Conservation (phyloP, 208 protist genomes). For the Crithidia brevicula region DNA sequence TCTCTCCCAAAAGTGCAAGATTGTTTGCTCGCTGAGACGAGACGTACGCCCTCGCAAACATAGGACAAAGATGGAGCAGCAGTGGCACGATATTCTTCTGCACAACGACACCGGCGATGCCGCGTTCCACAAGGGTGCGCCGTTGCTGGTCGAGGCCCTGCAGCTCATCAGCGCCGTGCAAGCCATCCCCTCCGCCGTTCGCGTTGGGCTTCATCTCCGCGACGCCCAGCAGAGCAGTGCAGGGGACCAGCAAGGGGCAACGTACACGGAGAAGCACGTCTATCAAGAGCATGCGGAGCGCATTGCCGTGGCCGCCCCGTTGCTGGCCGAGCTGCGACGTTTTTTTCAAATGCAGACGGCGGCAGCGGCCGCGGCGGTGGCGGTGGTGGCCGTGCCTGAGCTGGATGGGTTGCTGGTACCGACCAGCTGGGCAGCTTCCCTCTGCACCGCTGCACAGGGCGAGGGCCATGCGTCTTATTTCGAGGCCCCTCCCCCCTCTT, state of each 20-base stretch:
- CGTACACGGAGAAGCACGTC: slow-evolving; percentile 31
- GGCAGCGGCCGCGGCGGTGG: neutral
- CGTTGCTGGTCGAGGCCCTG: slow-evolving; percentile 60
- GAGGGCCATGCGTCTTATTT: no score
- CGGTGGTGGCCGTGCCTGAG: slow-evolving; percentile 5
- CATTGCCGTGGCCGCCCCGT: slow-evolving; percentile 12
- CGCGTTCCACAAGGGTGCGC: slow-evolving; percentile 57
- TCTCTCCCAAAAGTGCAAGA: no score
- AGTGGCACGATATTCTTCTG: slow-evolving; percentile 75
- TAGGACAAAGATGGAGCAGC: slow-evolving; percentile 34
- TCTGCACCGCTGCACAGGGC: neutral
- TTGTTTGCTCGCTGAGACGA: no score
- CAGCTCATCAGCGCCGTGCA: slow-evolving; percentile 48
- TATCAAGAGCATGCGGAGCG: slow-evolving; percentile 23
- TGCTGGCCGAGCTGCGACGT: slow-evolving; percentile 5
- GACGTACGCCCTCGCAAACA: no score
- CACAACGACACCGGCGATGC: slow-evolving; percentile 69
- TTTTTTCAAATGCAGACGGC: slow-evolving; percentile 22
- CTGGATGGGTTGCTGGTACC: slow-evolving; percentile 29
- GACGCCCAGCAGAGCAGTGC: slow-evolving; percentile 21
- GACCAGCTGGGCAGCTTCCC: neutral
- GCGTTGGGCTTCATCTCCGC: slow-evolving; percentile 37
- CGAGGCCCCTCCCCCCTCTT: no score
- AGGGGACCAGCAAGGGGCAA: neutral
- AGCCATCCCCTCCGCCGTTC: slow-evolving; percentile 30